Evolutionary conservation across 2,329 filamentous ascomycete species (phyloP).

Genomic region (Colletotrichum viniferum): DNA sequence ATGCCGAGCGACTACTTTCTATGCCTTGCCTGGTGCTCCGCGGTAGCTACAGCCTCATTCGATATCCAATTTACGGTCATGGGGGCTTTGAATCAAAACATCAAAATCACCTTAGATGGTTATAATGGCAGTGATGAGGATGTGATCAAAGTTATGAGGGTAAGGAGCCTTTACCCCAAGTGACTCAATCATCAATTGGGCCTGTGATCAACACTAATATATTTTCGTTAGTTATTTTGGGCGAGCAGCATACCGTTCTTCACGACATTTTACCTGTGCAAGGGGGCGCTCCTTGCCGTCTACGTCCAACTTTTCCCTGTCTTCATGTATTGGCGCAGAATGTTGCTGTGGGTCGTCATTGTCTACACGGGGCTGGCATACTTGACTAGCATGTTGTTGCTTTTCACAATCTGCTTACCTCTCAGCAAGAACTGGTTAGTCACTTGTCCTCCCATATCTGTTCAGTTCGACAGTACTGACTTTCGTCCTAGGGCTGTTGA

Average conservation of each 20-base stretch:
- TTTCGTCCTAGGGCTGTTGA: neutral
- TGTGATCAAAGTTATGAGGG: neutral
- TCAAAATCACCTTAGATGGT: constrained; percentile 10
- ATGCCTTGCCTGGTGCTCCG: constrained; percentile 10
- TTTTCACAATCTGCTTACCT: constrained; percentile 9
- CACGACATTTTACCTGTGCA: constrained; percentile 13
- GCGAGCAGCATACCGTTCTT: constrained; percentile 17
- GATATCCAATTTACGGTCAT: constrained; percentile 15
- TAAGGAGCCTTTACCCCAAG: neutral
- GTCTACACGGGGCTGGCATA: constrained; percentile 8
- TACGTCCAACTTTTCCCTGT: constrained; percentile 13
- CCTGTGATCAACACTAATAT: neutral
- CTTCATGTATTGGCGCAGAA: constrained; percentile 12
- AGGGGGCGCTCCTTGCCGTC: constrained; percentile 14
- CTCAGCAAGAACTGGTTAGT: constrained; percentile 9
- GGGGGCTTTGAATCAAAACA: constrained; percentile 9
- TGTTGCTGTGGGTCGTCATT: constrained; percentile 2
- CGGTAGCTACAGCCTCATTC: constrained; percentile 8
- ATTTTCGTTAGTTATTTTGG: neutral
- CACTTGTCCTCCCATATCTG: neutral
- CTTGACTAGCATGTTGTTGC: constrained; percentile 5
- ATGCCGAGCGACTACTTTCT: constrained; percentile 9
- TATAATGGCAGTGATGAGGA: constrained; percentile 2
- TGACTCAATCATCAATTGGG: too few relatives aligned
- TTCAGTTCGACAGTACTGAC: neutral